Conservation (phyloP, 176 grass and related monocot species). For the Musa troglodytarum region DNA sequence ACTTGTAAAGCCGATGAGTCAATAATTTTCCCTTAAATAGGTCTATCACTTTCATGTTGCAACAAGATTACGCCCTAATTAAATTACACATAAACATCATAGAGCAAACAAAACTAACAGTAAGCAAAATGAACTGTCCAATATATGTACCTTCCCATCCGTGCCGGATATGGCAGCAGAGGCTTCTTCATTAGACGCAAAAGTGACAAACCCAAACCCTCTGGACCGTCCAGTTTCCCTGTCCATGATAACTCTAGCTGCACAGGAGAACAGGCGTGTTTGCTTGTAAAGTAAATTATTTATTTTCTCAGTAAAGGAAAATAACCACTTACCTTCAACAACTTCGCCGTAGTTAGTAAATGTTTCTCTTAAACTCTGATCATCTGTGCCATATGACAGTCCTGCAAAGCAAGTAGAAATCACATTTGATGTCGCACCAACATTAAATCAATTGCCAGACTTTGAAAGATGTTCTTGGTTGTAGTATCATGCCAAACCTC, state of each 20-base stretch:
- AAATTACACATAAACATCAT: no score
- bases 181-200: conserved; percentile 44
- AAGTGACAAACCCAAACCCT: conserved; percentile 84
- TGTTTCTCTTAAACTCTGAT: conserved; percentile 48
- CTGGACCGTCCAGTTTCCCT: conserved; percentile 67
- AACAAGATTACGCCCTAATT: no score
- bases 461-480: background rate
- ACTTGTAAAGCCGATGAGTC: no score
- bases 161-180: conserved; percentile 53
- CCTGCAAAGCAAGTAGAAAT: conserved; percentile 27
- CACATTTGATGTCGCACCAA: background rate
- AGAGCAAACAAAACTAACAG: background rate
- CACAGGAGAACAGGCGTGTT: background rate
- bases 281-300: background rate
- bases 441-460: background rate
- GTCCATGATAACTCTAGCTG: conserved; percentile 64
- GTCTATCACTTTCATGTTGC: no score
- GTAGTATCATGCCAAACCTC: conserved; percentile 30
- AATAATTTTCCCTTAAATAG: no score
- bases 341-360: conserved; percentile 67
- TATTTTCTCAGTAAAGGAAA: background rate
- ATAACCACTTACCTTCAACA: conserved; percentile 49
- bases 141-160: conserved; percentile 61
- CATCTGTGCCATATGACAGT: conserved; percentile 65
- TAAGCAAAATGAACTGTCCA: background rate